Conservation (phyloP, 352 stramenopile genomes). For the Aphanomyces euteiches region DNA sequence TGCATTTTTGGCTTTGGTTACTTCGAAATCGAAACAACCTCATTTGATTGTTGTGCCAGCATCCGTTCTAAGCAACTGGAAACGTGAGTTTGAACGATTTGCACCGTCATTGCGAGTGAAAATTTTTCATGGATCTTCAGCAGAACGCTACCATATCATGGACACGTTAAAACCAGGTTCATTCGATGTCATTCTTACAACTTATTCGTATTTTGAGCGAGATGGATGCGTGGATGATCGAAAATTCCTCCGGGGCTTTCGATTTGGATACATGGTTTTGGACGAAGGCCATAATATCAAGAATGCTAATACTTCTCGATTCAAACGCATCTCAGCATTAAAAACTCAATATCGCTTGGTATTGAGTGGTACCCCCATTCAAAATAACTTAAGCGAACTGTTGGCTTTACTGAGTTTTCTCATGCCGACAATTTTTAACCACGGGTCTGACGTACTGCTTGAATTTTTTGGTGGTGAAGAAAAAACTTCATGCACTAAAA, state of each 20-base stretch:
- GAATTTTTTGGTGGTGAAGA: constrained; percentile 79
- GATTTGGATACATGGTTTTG: constrained; percentile 91
- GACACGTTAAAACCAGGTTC: constrained; percentile 32
- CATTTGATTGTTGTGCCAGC: constrained; percentile 92
- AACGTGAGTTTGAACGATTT: constrained; percentile 90
- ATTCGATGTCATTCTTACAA: constrained; percentile 87
- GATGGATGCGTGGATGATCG: constrained; percentile 81
- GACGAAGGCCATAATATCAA: constrained; percentile 93
- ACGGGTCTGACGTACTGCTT: constrained; percentile 73
- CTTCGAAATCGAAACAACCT: constrained; percentile 43
- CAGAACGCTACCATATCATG: constrained; percentile 55
- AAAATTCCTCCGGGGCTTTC: constrained; percentile 67
- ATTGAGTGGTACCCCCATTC: constrained; percentile 85
- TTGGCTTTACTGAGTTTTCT: constrained; percentile 89
- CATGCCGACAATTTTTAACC: constrained; percentile 88
- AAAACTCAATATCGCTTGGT: constrained; percentile 68
- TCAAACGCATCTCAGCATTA: constrained; percentile 83
- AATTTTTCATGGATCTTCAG: constrained; percentile 76
- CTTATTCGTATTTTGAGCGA: constrained; percentile 90
- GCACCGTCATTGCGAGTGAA: constrained; percentile 84
- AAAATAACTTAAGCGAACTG: constrained; percentile 87
- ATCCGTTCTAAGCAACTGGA: constrained; percentile 92
- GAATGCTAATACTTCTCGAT: constrained; percentile 86
- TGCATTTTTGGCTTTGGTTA: constrained; percentile 63
- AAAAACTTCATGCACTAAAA: constrained; percentile 67